Base-by-base conservation (phyloP, 1,139 yeast genomes). In the Blastobotrys aristatus region DNA sequence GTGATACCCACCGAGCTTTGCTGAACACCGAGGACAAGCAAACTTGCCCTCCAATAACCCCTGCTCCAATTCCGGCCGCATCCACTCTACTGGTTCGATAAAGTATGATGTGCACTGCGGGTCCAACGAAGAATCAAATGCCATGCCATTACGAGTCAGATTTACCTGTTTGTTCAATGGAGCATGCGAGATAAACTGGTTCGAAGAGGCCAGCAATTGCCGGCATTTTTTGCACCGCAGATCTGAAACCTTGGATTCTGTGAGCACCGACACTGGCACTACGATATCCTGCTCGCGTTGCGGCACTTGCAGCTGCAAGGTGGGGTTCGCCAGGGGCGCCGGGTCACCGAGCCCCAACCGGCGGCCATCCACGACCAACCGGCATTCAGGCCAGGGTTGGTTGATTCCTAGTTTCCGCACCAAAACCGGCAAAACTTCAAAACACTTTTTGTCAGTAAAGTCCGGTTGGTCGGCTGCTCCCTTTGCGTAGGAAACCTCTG, bases 31-130 rank as follows among this genome's bases (percentile, higher is more conserved):
- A 2, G 95, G 94, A 64, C 99, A 92, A 18, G 69, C 64, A 43
- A 92, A 80, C 59, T 84, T 86, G 2, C 98, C 98, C 62, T 90
- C 97, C 6, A 92, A 60, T 46, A 82, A 83, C 45, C 81, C 81
- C 52, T 70, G 67, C 34, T 72, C 79, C 36, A 90, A 70, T 60
- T 87, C 96, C 1, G 73, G 70, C 51, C 82, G 76, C 99, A 92
- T 92, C 98, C 98, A 92, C 31, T 73, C 71, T 49, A 90, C 70
- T 0, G 98, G 97, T 64, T 92, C 97, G 13, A 80, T 72, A 56
- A 88, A 80, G 63, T 76, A 85, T 62, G 90, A 97, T n/a, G 95
- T 84, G 64, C 98, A 92, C 2, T 84, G 90, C 11, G 74, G 68
- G 20, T 85, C 76, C 36, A 84, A 73, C 4, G 69, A 77, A 56